These are phyloP conservation scores for Fraxinus latifolia DNA, from an alignment of 305 asterid species.

Conservation along the genomic window DNA sequence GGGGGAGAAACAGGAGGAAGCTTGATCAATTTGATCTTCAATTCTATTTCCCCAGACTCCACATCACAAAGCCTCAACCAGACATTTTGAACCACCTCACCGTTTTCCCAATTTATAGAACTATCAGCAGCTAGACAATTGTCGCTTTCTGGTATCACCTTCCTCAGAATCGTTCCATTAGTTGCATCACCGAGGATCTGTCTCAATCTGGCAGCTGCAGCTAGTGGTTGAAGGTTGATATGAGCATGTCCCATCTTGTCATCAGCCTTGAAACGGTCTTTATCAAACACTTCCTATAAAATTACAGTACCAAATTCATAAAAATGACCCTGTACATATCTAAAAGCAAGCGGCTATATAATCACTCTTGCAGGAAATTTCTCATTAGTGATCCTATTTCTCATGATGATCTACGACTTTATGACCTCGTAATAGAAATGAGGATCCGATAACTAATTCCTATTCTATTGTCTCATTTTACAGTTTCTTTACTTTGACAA, in stretches of 20 bases:
- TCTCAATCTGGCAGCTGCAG: conserved; percentile 42
- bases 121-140: conserved; percentile 45
- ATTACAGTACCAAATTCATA: background rate
- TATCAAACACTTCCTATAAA: conserved; percentile 46
- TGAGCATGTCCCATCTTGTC: conserved; percentile 49
- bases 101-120: conserved; percentile 31
- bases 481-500: background rate
- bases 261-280: conserved; percentile 45
- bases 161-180: conserved; percentile 39
- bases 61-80: conserved; percentile 47
- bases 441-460: background rate
- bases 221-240: conserved; percentile 41
- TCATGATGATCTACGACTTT: background rate
- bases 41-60: conserved; percentile 44
- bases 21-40: conserved; percentile 34
- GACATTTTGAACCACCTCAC: conserved; percentile 44
- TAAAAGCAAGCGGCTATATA: background rate
- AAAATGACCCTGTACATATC: background rate
- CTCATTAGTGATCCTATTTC: background rate
- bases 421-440: background rate
- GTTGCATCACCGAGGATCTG: conserved; percentile 33
- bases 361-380: background rate
- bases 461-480: background rate
- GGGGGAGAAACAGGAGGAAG: conserved; percentile 23
- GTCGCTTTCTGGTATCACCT: conserved; percentile 44